Conservation (phyloP, 305 asterid genomes). For the Fraxinus dipetala region DNA sequence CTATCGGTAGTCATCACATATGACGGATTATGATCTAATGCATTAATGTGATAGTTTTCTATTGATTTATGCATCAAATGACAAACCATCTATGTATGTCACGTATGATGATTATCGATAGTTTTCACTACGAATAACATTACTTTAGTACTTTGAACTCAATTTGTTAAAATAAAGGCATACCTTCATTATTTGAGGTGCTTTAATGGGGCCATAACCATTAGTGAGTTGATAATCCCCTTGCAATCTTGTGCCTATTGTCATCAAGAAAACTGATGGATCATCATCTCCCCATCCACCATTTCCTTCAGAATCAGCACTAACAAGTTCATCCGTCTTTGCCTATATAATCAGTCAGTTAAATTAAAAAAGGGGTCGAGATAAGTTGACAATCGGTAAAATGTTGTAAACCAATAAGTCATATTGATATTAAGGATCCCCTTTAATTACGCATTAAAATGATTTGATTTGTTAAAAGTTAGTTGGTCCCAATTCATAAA, state of each 20-base stretch:
- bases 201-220: slow-evolving; percentile 57
- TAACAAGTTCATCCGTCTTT: slow-evolving; percentile 45
- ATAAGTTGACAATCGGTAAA: neutral
- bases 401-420: too few species aligned
- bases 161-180: neutral
- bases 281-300: slow-evolving; percentile 64
- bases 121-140: too few species aligned
- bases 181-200: slow-evolving; percentile 56
- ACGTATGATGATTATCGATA: too few species aligned
- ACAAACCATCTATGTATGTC: too few species aligned
- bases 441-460: too few species aligned
- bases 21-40: too few species aligned
- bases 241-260: slow-evolving; percentile 30
- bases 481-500: too few species aligned
- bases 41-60: too few species aligned
- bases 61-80: too few species aligned
- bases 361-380: neutral
- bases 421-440: too few species aligned
- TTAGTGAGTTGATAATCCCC: slow-evolving; percentile 76
- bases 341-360: slow-evolving; percentile 28
- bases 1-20: too few species aligned
- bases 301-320: slow-evolving; percentile 43
- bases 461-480: too few species aligned
- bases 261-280: slow-evolving; percentile 58
- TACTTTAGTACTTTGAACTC: neutral